Evolutionary conservation across 2,329 filamentous ascomycete species (phyloP), one percentile per base, ranked within the genome.

Genomic region (Neofusicoccum kwambonambiense): DNA sequence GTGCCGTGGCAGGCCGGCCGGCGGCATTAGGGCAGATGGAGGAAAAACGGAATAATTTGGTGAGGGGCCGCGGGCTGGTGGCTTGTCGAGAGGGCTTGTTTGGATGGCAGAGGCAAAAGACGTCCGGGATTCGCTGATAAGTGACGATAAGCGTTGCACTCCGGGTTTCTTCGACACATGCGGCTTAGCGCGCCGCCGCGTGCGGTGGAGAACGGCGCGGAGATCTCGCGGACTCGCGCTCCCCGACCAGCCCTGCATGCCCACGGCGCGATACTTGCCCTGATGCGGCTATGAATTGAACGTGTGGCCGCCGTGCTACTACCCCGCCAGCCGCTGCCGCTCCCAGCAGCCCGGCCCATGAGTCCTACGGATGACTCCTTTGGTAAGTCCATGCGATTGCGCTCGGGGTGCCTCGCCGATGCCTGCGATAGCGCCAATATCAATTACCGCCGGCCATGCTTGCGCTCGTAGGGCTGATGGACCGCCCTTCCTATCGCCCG

Each of bases 91-190:
- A 41, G 37, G 34, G 52, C 50, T 41, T 56, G 52, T 37, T n/a
- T 31, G 37, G 41, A 58, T 44, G 54, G 54, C 27, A 35, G 31
- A 39, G 56, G 56, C 22, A 44, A 45, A 44, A 17, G 54, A 22
- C 9, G 51, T 19, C 51, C 35, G 51, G 51, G 51, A 35, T 13
- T 41, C n/a, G 39, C 41, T 45, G 56, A 60, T 60, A 60, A 39
- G 54, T 45, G 39, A 41, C 54, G 54, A 58, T 58, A 58, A 58
- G 54, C 54, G 54, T 58, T 58, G 54, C n/a, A 15, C 39, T 22
- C 56, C 41, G 56, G 56, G 56, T 60, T 47, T 37, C 47, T 47
- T 47, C 8, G 56, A 35, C 41, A 34, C n/a, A 60, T 60, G n/a
- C 27, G 56, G 56, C 4, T n/a, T 60, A 60, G 56, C 56, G 56